Percentiles rank a stretch among this genome's conserved stretches.
phyloP scores from a whole-genome alignment of 2,329 filamentous ascomycete genomes.

The Fusarium sp. region DNA sequence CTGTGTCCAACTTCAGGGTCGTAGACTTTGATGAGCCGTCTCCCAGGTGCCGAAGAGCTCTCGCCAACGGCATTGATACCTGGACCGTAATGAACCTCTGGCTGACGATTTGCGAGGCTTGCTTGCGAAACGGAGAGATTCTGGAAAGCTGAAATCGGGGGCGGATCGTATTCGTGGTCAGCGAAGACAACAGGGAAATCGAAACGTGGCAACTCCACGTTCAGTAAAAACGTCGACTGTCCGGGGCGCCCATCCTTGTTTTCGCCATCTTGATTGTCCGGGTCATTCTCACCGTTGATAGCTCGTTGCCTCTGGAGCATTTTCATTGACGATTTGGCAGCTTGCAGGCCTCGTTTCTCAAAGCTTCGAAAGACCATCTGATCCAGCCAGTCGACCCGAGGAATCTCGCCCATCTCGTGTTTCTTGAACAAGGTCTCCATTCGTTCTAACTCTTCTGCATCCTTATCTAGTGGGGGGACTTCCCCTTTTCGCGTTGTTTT shows the following conservation, averaged over 20 bases:
- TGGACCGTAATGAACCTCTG: constrained; percentile 88
- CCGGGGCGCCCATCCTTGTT: constrained; percentile 56
- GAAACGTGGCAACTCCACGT: constrained; percentile 91
- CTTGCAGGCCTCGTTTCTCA: constrained; percentile 76
- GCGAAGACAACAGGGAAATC: constrained; percentile 96
- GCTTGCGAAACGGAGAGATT: constrained; percentile 65
- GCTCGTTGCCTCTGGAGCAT: constrained; percentile 59
- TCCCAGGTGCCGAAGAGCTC: constrained; percentile 56
- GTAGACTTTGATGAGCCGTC: constrained; percentile 82
- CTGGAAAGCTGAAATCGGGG: constrained; percentile 79
- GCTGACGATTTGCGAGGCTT: constrained; percentile 79
- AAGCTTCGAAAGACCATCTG: constrained; percentile 91
- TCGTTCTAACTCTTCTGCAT: constrained; percentile 85
- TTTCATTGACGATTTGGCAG: constrained; percentile 70
- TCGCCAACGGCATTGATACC: constrained; percentile 78
- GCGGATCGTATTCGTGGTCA: constrained; percentile 89
- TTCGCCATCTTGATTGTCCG: constrained; percentile 42
- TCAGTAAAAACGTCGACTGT: constrained; percentile 76
- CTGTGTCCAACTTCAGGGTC: constrained; percentile 89
- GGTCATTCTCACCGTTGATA: constrained; percentile 49
- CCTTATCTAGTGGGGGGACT: constrained; percentile 67
- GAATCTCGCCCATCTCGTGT: constrained; percentile 97
- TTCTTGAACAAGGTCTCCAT: constrained; percentile 93
- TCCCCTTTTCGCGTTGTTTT: constrained; percentile 60
- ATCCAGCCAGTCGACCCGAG: constrained; percentile 93